These are phyloP conservation scores for Fusarium sp. DNA, from an alignment of 2,329 filamentous ascomycete genomes.

Conservation along the genomic window DNA sequence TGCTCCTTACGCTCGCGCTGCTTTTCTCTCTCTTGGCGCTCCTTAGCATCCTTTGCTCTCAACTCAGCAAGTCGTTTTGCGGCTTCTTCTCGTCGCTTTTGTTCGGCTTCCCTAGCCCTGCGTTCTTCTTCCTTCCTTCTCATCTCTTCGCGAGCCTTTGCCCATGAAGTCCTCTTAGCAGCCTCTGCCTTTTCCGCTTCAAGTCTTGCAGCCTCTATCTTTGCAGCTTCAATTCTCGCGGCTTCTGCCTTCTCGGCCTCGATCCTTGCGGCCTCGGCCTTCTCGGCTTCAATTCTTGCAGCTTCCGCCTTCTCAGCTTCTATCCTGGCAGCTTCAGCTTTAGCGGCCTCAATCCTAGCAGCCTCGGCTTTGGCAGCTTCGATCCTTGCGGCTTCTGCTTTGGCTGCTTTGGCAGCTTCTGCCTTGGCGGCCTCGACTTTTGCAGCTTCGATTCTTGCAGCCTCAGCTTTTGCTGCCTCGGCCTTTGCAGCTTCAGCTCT, in stretches of 20 bases:
- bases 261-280: not conserved
- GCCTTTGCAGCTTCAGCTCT: not conserved
- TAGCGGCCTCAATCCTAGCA: not conserved
- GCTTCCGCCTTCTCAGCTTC: slow-evolving; percentile 55
- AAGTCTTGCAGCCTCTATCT: not conserved
- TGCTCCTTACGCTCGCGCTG: slow-evolving; percentile 52
- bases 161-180: slow-evolving; percentile 67
- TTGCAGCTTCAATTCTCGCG: not conserved
- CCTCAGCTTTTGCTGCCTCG: not conserved
- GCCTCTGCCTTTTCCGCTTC: not conserved
- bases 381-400: not conserved
- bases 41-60: slow-evolving; percentile 66
- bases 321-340: not conserved
- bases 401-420: not conserved
- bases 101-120: slow-evolving; percentile 69
- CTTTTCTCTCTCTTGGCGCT: slow-evolving; percentile 57
- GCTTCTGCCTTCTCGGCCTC: not conserved
- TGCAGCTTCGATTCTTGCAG: not conserved
- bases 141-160: slow-evolving; percentile 76
- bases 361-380: not conserved
- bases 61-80: slow-evolving; percentile 64
- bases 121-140: slow-evolving; percentile 72
- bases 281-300: slow-evolving; percentile 66
- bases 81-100: slow-evolving; percentile 68
- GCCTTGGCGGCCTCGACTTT: not conserved